Percentiles rank a stretch among this genome's conserved stretches.
Conservation (phyloP, 345 rosid genomes). For the Camelina neglecta region DNA sequence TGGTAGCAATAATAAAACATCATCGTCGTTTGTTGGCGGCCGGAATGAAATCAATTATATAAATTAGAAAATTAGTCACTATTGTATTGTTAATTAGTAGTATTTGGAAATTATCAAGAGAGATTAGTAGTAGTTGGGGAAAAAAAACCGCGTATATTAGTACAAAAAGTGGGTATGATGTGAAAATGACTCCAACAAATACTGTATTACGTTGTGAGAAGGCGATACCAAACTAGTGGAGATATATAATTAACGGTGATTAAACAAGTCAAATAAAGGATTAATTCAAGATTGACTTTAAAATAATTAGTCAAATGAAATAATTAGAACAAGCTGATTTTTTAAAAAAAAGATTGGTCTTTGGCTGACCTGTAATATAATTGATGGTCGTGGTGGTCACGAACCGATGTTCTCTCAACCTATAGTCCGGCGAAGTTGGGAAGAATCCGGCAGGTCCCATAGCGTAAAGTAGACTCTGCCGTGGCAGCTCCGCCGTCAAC, state of each 20-base stretch:
- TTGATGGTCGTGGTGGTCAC: constrained; percentile 55
- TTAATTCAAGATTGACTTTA: constrained; percentile 8
- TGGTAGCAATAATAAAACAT: background rate
- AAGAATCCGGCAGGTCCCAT: constrained; percentile 55
- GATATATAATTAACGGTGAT: background rate
- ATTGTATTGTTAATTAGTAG: background rate
- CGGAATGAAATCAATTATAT: background rate
- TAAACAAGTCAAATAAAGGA: constrained; percentile 13
- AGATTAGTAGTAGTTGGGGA: background rate
- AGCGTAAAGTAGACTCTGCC: constrained; percentile 56
- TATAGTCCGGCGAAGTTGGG: constrained; percentile 54
- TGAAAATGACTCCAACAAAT: constrained; percentile 25
- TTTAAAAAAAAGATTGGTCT: background rate
- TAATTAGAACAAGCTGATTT: background rate
- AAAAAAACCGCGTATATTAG: constrained; percentile 4
- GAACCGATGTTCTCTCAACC: constrained; percentile 58
- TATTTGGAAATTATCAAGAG: background rate
- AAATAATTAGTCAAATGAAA: constrained; percentile 10
- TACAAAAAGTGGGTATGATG: background rate
- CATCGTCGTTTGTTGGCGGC: background rate
- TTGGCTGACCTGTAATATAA: constrained; percentile 63
- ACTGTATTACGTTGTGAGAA: background rate
- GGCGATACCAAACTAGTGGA: background rate
- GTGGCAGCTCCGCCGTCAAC: constrained; percentile 53
- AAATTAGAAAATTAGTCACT: background rate